Percentiles rank a stretch among this genome's conserved stretches.
Conservation (phyloP, 2,329 filamentous ascomycete species). For the Chrysosporium queenslandicum region DNA sequence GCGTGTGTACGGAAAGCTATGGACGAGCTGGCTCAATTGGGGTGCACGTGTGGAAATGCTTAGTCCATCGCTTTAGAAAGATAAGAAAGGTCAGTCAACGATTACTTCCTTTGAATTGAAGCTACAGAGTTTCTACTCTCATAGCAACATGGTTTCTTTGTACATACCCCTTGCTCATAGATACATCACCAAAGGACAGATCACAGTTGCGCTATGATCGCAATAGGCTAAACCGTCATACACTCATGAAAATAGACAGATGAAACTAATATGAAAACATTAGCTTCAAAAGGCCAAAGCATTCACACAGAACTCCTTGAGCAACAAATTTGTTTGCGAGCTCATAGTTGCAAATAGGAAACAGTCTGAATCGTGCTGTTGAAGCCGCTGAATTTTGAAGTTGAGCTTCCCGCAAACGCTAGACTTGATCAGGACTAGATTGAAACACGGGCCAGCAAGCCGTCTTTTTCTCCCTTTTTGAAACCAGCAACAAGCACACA, state of each 20-base stretch:
- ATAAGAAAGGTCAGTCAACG: no score
- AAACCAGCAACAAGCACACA: neutral
- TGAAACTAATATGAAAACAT: neutral
- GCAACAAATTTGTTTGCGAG: neutral
- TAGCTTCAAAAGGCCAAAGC: neutral
- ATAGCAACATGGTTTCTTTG: no score
- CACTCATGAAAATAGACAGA: neutral
- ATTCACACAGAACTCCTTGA: neutral
- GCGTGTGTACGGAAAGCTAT: no score
- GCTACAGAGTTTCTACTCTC: no score
- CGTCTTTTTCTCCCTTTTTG: neutral
- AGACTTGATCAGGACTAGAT: neutral
- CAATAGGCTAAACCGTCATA: neutral
- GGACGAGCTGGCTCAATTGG: neutral
- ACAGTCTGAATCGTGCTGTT: neutral
- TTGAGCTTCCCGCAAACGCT: neutral
- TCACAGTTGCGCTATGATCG: neutral
- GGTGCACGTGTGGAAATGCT: no score
- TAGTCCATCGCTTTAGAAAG: no score
- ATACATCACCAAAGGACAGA: slow-evolving; percentile 1
- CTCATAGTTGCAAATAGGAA: neutral
- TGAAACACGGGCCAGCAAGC: neutral
- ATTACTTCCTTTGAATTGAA: no score
- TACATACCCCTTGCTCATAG: neutral
- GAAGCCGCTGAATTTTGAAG: neutral